These are phyloP conservation scores for Stereocaulon alpinum DNA, from an alignment of 495 filamentous ascomycete species.

Conservation along the genomic window DNA sequence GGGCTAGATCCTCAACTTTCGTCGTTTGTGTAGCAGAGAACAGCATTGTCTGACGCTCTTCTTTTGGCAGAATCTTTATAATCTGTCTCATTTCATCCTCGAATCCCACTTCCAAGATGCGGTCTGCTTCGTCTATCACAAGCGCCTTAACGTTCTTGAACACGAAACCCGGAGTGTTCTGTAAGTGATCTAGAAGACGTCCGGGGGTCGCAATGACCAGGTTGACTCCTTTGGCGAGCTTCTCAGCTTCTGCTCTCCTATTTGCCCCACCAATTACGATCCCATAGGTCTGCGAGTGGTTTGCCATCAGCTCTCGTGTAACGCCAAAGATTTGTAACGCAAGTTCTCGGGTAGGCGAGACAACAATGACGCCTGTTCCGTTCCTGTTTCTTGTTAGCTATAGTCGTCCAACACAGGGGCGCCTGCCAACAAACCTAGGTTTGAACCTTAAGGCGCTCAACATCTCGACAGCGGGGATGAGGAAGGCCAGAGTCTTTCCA, in stretches of 20 bases:
- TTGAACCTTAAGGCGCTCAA: constrained; percentile 83
- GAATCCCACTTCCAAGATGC: constrained; percentile 90
- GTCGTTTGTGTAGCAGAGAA: constrained; percentile 98
- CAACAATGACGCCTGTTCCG: constrained; percentile 59
- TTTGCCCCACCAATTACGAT: constrained; percentile 96
- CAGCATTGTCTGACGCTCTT: constrained; percentile 88
- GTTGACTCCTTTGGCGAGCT: constrained; percentile 89
- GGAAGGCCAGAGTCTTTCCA: constrained; percentile 89
- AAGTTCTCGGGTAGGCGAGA: constrained; percentile 81
- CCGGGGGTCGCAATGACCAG: constrained; percentile 90
- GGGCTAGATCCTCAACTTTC: constrained; percentile 91
- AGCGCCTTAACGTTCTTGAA: constrained; percentile 88
- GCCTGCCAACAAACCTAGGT: constrained; percentile 47
- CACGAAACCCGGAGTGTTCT: constrained; percentile 84
- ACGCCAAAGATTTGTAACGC: constrained; percentile 96
- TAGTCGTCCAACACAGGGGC: constrained; percentile 19
- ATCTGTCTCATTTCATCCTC: constrained; percentile 98
- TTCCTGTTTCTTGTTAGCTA: constrained; percentile 8
- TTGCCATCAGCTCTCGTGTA: constrained; percentile 78
- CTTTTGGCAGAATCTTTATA: constrained; percentile 83
- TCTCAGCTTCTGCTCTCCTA: constrained; percentile 81
- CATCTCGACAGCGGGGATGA: constrained; percentile 95
- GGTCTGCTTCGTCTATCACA: constrained; percentile 80
- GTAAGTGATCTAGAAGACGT: constrained; percentile 83
- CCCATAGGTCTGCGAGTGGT: constrained; percentile 86